These are phyloP conservation scores for Adansonia gregorii DNA, from an alignment of 441 rosid species.

Conservation along the genomic window DNA sequence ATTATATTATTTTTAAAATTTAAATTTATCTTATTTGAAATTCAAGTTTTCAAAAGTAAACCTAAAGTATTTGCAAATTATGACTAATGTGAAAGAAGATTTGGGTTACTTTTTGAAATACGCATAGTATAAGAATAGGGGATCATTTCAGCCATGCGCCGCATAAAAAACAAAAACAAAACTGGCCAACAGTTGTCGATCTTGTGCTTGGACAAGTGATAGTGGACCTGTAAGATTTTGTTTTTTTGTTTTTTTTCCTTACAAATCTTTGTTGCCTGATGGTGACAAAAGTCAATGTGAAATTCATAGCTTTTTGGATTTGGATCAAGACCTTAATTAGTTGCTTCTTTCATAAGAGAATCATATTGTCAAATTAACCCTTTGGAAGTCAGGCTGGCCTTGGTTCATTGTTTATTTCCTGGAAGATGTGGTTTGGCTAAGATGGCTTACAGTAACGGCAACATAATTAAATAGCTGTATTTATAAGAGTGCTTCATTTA, in stretches of 20 bases:
- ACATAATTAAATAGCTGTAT: too few species aligned
- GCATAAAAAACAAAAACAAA: background rate
- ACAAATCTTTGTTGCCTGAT: background rate
- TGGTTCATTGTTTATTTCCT: background rate
- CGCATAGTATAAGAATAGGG: background rate
- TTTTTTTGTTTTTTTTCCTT: too few species aligned
- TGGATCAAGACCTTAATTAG: background rate
- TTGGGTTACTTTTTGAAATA: constrained; percentile 7
- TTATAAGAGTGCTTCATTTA: too few species aligned
- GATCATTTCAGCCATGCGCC: background rate
- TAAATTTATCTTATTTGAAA: too few species aligned
- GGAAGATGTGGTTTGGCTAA: too few species aligned
- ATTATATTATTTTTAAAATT: too few species aligned
- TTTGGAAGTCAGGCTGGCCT: background rate
- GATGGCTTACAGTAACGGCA: too few species aligned
- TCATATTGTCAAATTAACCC: background rate
- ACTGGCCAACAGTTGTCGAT: constrained; percentile 2
- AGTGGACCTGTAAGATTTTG: constrained; percentile 20
- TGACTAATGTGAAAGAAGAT: constrained; percentile 26
- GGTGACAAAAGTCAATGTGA: constrained; percentile 26
- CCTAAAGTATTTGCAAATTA: background rate
- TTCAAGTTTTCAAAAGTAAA: too few species aligned
- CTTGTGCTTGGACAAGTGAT: constrained; percentile 3
- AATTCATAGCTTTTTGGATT: background rate
- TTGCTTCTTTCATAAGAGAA: constrained; percentile 35